These are phyloP conservation scores for Ustilago esculenta DNA, from an alignment of 1,284 basidiomycete genomes.

Conservation along the genomic window DNA sequence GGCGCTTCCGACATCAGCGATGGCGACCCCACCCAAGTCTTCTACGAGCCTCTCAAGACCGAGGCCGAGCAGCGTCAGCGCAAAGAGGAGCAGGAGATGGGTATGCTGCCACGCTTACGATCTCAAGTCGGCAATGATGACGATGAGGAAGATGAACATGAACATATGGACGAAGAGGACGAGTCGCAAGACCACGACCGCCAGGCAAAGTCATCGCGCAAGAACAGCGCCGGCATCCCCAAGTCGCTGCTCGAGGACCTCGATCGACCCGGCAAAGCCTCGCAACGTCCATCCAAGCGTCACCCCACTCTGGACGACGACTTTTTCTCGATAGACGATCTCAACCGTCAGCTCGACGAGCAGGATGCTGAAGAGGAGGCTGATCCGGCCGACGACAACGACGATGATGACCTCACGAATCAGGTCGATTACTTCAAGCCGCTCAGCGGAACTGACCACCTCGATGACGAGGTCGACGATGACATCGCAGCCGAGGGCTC, in stretches of 20 bases:
- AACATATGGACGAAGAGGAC: slow-evolving; percentile 26
- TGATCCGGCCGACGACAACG: slow-evolving; percentile 71
- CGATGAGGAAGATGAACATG: slow-evolving; percentile 21
- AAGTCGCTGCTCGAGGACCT: slow-evolving; percentile 66
- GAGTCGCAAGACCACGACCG: slow-evolving; percentile 69
- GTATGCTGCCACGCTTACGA: slow-evolving; percentile 39
- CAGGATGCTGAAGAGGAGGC: slow-evolving; percentile 75
- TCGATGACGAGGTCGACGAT: slow-evolving; percentile 48
- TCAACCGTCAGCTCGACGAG: slow-evolving; percentile 86
- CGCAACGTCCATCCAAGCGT: slow-evolving; percentile 29
- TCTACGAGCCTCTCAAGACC: slow-evolving; percentile 60
- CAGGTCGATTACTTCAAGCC: slow-evolving; percentile 65
- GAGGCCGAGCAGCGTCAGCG: slow-evolving; percentile 59
- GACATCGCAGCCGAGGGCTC: slow-evolving; percentile 40
- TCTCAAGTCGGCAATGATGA: slow-evolving; percentile 32
- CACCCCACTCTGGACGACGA: slow-evolving; percentile 84
- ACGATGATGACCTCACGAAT: slow-evolving; percentile 71
- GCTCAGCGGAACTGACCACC: slow-evolving; percentile 32
- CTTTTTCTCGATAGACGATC: slow-evolving; percentile 89
- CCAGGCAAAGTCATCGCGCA: slow-evolving; percentile 70
- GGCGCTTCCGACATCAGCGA: slow-evolving; percentile 64
- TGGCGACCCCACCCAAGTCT: slow-evolving; percentile 52
- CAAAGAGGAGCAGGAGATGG: slow-evolving; percentile 55
- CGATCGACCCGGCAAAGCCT: slow-evolving; percentile 42
- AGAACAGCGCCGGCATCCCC: slow-evolving; percentile 70